phyloP scores from a whole-genome alignment of 805 yeast species.

The Peterozyma toletana region DNA sequence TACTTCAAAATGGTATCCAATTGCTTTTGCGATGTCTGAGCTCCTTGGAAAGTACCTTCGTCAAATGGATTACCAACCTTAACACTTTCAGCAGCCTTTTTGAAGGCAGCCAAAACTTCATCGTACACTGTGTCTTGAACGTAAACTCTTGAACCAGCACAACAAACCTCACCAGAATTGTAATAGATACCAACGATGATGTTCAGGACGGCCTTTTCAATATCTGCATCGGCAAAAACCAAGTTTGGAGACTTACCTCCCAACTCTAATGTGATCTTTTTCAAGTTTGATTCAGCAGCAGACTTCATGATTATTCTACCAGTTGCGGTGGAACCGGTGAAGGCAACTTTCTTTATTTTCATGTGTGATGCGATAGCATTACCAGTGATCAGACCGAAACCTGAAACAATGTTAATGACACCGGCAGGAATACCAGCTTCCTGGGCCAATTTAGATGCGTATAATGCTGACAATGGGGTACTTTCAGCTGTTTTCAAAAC shows the following conservation, averaged over 20 bases:
- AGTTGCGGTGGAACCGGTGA: slow-evolving; percentile 91
- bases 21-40: slow-evolving; percentile 66
- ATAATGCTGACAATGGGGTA: slow-evolving; percentile 85
- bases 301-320: slow-evolving; percentile 67
- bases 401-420: slow-evolving; percentile 81
- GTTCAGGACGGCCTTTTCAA: slow-evolving; percentile 56
- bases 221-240: slow-evolving; percentile 69
- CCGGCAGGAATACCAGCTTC: slow-evolving; percentile 92
- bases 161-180: slow-evolving; percentile 91
- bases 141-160: slow-evolving; percentile 86
- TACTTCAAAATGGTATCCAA: slow-evolving; percentile 56
- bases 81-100: slow-evolving; percentile 35
- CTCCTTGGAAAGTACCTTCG: slow-evolving; percentile 63
- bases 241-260: slow-evolving; percentile 92
- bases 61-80: slow-evolving; percentile 80
- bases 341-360: slow-evolving; percentile 82
- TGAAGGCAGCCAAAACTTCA: slow-evolving; percentile 52
- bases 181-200: slow-evolving; percentile 72
- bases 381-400: slow-evolving; percentile 83
- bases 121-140: slow-evolving; percentile 72
- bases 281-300: slow-evolving; percentile 62
- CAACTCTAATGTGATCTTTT: slow-evolving; percentile 76
- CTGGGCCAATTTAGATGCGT: slow-evolving; percentile 57
- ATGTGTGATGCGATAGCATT: slow-evolving; percentile 72
- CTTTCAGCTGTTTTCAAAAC: slow-evolving; percentile 89